Percentiles rank a stretch among this genome's conserved stretches.
phyloP scores from a whole-genome alignment of 2,329 filamentous ascomycete species.

The Rosellinia necatrix region DNA sequence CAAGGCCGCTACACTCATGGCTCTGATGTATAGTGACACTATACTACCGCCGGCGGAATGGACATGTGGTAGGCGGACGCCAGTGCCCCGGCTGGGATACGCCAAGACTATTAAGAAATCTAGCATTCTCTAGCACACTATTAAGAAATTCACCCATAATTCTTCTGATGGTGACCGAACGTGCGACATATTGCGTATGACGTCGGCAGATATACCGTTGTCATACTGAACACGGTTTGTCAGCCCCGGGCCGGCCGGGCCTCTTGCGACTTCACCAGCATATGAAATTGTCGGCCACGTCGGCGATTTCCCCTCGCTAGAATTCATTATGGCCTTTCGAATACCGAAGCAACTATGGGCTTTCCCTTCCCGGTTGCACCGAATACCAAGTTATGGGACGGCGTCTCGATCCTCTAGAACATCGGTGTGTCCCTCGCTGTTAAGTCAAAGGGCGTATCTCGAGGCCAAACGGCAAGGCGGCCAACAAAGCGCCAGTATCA shows the following conservation, averaged over 20 bases:
- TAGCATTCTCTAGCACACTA: too few relatives aligned
- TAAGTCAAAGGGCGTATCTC: not conserved
- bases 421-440: not conserved
- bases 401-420: not conserved
- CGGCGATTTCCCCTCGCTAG: not conserved
- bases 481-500: slow-evolving; percentile 1
- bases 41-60: too few relatives aligned
- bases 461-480: not conserved
- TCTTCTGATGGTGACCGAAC: too few relatives aligned
- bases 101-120: too few relatives aligned
- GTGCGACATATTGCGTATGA: not conserved
- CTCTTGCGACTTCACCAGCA: not conserved
- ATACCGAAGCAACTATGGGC: not conserved
- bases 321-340: not conserved
- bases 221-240: not conserved
- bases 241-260: too few relatives aligned
- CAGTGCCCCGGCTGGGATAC: too few relatives aligned
- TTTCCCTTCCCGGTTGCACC: not conserved
- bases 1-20: too few relatives aligned
- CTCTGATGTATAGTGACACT: too few relatives aligned
- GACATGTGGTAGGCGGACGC: too few relatives aligned
- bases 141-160: too few relatives aligned
- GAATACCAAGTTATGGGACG: not conserved
- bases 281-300: not conserved
- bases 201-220: not conserved